A percentile compares a stretch with the other conserved stretches of the same genome.
phyloP scores from a whole-genome alignment of 1,284 basidiomycete genomes.

The Schizophyllum commune region DNA sequence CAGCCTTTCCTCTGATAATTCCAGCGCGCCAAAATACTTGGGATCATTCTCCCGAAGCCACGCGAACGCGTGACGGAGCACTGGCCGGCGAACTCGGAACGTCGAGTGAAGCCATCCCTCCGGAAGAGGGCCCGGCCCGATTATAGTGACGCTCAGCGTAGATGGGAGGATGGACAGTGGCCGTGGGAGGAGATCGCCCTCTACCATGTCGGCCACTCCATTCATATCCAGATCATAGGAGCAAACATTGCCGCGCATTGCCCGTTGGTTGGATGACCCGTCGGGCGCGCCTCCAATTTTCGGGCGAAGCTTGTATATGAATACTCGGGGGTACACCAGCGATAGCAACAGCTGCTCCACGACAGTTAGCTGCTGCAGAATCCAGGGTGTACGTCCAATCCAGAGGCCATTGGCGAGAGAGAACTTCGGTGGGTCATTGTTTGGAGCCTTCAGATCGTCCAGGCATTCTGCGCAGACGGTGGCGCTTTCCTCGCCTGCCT shows the following conservation, averaged over 20 bases:
- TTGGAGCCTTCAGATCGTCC: not conserved
- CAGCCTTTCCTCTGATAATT: conserved; percentile 18
- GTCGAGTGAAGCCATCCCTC: conserved; percentile 9
- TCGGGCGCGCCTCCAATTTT: not conserved
- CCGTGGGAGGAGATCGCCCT: conserved; percentile 25
- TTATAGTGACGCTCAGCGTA: conserved; percentile 24
- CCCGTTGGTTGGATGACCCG: conserved; percentile 2
- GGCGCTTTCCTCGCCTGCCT: not conserved
- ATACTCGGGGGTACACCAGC: conserved; percentile 21
- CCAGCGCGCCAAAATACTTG: conserved; percentile 20
- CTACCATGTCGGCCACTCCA: conserved; percentile 20
- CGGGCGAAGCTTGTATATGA: conserved; percentile 22
- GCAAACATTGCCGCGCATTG: conserved; percentile 25
- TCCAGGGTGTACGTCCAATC: conserved; percentile 17
- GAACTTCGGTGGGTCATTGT: conserved; percentile 12
- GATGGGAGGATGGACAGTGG: conserved; percentile 19
- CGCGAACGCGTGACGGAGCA: conserved; percentile 16
- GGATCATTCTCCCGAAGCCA: conserved; percentile 30
- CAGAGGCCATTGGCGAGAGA: conserved; percentile 21
- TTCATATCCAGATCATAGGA: conserved; percentile 20
- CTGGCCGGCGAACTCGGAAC: conserved; percentile 19
- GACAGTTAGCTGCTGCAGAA: conserved; percentile 16
- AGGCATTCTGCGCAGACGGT: not conserved
- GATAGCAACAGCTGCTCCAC: conserved; percentile 21
- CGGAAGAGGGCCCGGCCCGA: conserved; percentile 19